phyloP scores from a whole-genome alignment of 768 basidiomycete genomes.

The Udeniomyces megalosporus region DNA sequence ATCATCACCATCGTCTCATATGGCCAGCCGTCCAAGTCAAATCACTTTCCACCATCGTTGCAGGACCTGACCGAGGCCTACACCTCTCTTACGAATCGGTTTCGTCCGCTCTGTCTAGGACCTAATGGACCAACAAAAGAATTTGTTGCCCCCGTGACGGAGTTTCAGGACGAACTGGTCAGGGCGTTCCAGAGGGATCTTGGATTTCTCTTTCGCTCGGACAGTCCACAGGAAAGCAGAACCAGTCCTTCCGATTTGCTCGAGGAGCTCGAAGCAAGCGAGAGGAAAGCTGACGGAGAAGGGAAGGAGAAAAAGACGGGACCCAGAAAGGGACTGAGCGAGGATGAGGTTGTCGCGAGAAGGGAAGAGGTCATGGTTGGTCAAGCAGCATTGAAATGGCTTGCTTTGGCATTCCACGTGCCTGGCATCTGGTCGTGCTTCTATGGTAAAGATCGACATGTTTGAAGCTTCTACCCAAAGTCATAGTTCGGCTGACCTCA shows the following conservation, averaged over 20 bases:
- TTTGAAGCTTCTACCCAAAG: not conserved
- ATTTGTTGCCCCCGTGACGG: not conserved
- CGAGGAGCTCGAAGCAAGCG: too few species aligned
- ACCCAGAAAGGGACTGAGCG: constrained; percentile 1
- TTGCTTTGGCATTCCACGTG: not conserved
- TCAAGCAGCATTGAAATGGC: constrained; percentile 2
- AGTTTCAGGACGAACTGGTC: not conserved
- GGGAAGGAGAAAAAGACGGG: not conserved
- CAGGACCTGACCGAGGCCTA: constrained; percentile 9
- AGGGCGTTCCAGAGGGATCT: constrained; percentile 11
- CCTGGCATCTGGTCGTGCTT: constrained; percentile 2
- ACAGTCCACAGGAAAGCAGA: too few species aligned
- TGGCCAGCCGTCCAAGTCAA: not conserved
- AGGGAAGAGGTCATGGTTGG: constrained; percentile 12
- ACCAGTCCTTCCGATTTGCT: too few species aligned
- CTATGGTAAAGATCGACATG: not conserved
- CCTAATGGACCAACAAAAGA: not conserved
- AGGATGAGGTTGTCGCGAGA: constrained; percentile 10
- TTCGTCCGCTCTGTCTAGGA: not conserved
- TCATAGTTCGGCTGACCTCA: not conserved
- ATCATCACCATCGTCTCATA: constrained; percentile 2
- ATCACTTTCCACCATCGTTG: not conserved
- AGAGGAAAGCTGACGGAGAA: not conserved
- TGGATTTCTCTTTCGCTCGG: not conserved
- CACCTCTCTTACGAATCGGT: constrained; percentile 2